Percentiles rank a stretch among this genome's conserved stretches.
Evolutionary conservation across 139 green algal species (phyloP).

Genomic region (Dunaliella sp.): DNA sequence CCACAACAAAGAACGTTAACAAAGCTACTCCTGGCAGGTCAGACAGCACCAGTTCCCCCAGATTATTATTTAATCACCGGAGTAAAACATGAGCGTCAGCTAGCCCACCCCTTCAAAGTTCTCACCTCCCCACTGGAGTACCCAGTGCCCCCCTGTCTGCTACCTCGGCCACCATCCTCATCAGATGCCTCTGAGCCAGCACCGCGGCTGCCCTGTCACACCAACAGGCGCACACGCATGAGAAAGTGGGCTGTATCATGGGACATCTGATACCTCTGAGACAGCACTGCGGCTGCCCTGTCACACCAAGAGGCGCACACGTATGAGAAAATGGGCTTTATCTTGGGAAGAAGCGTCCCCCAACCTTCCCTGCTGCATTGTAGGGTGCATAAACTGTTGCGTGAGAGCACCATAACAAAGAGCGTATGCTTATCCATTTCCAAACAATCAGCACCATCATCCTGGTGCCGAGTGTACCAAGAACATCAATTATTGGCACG

Average conservation of each 20-base stretch:
- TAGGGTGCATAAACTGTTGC: neutral
- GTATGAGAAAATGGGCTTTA: neutral
- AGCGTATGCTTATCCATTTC: no score
- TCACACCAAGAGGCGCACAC: neutral
- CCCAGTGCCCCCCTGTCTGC: neutral
- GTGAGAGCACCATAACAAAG: no score
- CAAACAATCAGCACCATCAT: no score
- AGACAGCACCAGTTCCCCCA: no score
- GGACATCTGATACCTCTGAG: neutral
- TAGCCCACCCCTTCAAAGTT: neutral
- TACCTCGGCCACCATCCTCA: neutral
- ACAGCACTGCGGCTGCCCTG: neutral
- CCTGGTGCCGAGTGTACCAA: no score
- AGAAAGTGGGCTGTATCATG: neutral
- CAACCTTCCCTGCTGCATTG: neutral
- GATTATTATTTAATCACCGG: no score
- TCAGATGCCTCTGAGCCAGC: neutral
- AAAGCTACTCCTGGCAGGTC: neutral
- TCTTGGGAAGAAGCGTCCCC: neutral
- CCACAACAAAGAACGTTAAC: neutral
- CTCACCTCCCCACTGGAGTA: neutral
- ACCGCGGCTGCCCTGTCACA: neutral
- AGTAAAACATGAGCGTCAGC: neutral
- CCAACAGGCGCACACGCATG: neutral
- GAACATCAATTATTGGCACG: no score